phyloP scores from a whole-genome alignment of 2,329 filamentous ascomycete genomes.

The Fusarium guadeloupense region DNA sequence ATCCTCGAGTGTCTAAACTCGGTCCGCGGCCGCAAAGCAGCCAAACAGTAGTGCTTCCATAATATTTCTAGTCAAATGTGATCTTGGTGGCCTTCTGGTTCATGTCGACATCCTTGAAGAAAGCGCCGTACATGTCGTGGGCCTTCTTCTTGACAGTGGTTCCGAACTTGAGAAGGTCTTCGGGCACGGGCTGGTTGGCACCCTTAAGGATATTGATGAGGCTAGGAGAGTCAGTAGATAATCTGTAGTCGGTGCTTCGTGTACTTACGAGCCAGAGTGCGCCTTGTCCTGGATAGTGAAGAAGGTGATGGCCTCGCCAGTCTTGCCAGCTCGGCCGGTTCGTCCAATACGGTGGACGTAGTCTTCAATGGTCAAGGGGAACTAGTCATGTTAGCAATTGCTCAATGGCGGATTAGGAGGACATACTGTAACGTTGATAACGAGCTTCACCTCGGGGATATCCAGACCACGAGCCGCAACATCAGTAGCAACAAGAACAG shows the following conservation, averaged over 20 bases:
- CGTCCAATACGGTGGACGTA: constrained; percentile 97
- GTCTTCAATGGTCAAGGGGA: constrained; percentile 94
- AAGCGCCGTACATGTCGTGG: constrained; percentile 93
- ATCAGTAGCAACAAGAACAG: constrained; percentile 92
- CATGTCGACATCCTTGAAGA: constrained; percentile 89
- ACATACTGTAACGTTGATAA: constrained; percentile 85
- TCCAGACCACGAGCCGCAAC: constrained; percentile 94
- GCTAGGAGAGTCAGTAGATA: constrained; percentile 53
- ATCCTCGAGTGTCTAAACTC: constrained; percentile 61
- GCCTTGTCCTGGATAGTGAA: constrained; percentile 96
- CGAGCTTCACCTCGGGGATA: constrained; percentile 93
- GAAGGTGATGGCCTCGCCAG: constrained; percentile 87
- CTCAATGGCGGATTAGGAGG: no score
- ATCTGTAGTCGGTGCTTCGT: background rate
- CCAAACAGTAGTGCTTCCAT: constrained; percentile 42
- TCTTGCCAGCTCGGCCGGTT: constrained; percentile 91
- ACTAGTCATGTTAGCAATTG: constrained; percentile 55
- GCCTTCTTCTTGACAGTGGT: constrained; percentile 99
- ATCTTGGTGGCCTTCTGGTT: constrained; percentile 91
- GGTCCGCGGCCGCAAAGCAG: constrained; percentile 48
- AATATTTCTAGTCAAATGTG: constrained; percentile 73
- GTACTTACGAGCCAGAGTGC: constrained; percentile 83
- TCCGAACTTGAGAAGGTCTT: constrained; percentile 92
- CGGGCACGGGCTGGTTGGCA: constrained; percentile 90
- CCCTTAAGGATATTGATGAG: constrained; percentile 94